These are phyloP conservation scores for Camelina laxa DNA, from an alignment of 345 rosid genomes.

Conservation along the genomic window DNA sequence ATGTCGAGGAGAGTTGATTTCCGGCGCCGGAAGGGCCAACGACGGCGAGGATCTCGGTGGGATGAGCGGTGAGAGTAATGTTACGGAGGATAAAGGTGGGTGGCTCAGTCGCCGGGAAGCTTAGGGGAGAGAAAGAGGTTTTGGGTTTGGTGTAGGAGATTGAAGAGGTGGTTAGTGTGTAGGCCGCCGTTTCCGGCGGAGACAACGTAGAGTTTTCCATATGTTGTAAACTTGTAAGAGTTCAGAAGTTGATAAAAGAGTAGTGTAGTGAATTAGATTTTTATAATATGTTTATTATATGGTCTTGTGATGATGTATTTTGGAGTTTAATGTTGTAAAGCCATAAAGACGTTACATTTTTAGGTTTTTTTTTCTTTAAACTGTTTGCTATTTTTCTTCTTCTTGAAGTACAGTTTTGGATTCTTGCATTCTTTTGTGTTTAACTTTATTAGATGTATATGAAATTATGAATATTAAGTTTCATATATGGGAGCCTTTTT, in stretches of 20 bases:
- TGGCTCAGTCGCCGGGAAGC: slow-evolving; percentile 50
- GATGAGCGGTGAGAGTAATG: slow-evolving; percentile 74
- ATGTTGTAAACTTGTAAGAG: slow-evolving; percentile 8
- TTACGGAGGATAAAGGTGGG: slow-evolving; percentile 66
- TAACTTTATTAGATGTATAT: slow-evolving; percentile 3
- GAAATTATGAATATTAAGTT: slow-evolving; percentile 6
- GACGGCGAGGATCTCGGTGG: slow-evolving; percentile 85
- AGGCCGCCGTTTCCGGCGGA: slow-evolving; percentile 45
- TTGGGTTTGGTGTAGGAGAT: slow-evolving; percentile 65
- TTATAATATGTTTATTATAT: slow-evolving; percentile 1
- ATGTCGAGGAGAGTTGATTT: slow-evolving; percentile 93
- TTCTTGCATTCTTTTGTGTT: slow-evolving; percentile 9
- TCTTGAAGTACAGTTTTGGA: slow-evolving; percentile 25
- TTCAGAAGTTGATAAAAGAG: neutral
- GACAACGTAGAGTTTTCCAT: slow-evolving; percentile 42
- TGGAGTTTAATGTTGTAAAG: slow-evolving; percentile 20
- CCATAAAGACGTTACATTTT: slow-evolving; percentile 21
- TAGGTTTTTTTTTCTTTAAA: neutral
- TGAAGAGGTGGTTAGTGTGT: slow-evolving; percentile 69
- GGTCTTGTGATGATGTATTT: slow-evolving; percentile 21
- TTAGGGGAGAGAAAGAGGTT: slow-evolving; percentile 42
- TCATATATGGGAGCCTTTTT: neutral
- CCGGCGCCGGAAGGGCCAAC: slow-evolving; percentile 99
- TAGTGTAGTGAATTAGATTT: slow-evolving; percentile 14
- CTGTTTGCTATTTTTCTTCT: neutral